Base-by-base conservation (phyloP, 176 grass and related monocot genomes). In the Bonia amplexicaulis region DNA sequence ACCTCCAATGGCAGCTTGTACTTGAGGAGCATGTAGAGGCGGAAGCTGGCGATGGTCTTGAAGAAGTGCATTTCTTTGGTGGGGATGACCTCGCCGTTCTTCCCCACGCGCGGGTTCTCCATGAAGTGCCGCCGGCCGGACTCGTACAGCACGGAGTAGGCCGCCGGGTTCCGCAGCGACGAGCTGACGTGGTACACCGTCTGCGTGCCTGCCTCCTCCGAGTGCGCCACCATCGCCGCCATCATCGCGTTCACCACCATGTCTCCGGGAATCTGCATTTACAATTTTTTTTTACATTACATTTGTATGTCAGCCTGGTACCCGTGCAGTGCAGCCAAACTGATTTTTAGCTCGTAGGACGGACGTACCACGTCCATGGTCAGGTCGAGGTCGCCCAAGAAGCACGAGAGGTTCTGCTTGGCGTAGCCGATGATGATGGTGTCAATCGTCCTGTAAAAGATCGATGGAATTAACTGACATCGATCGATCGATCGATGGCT, bases 211-310 rank as follows among this genome's bases (percentile, higher is more conserved):
- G 48, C 25, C 16, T 94, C 70, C 8, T 22, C 59, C 0, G 86
- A 89, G 87, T 92, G 89, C 46, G 76, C 88, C 49, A 73, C 90
- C 74, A 89, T 79, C 1, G 95, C 82, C 13, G 74, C 84, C 58
- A 94, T 88, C 90, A 93, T 97, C 19, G 95, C 90, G 67, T 97
- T 97, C 52, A 76, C 95, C 58, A 94, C 95, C 95, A 97, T 93
- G 78, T 97, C 92, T 7, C 90, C 95, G 11, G 95, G 95, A 68
- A 97, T 91, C 60, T 63, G 60, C 25, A 7, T 12, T 23, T n/a
- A 4, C 20, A n/a, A n/a, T 58, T n/a, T 20, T 3, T 58, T 58
- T 9, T n/a, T n/a, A n/a, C n/a, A n/a, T n/a, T 20, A 9, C 15
- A 17, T 17, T 5, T 9, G 19, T 2, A 22, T 9, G 12, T 4